Percentiles rank a stretch among this genome's conserved stretches.
These are phyloP conservation scores for Postia placenta DNA, from an alignment of 768 basidiomycete species.

Conservation along the genomic window DNA sequence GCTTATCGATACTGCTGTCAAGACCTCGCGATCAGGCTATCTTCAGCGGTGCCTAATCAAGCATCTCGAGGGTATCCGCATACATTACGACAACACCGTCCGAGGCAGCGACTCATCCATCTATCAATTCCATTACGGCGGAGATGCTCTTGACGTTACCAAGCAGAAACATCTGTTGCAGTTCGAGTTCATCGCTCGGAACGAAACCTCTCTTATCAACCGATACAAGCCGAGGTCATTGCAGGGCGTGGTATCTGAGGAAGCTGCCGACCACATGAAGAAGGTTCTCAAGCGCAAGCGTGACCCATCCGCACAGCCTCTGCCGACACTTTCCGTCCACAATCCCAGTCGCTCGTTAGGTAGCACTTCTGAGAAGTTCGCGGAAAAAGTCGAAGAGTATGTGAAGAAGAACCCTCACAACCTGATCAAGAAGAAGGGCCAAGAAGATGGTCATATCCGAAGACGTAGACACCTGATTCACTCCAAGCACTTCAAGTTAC, in stretches of 20 bases:
- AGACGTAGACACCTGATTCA: slow-evolving; percentile 42
- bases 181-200: slow-evolving; percentile 90
- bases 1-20: slow-evolving; percentile 98
- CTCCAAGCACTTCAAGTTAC: slow-evolving; percentile 58
- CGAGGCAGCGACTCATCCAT: slow-evolving; percentile 91
- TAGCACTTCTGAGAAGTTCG: slow-evolving; percentile 89
- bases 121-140: slow-evolving; percentile 96
- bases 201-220: slow-evolving; percentile 73
- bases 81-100: slow-evolving; percentile 98
- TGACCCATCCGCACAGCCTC: slow-evolving; percentile 43
- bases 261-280: slow-evolving; percentile 80
- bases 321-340: slow-evolving; percentile 70
- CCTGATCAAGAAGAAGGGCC: slow-evolving; percentile 38
- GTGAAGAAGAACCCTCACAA: slow-evolving; percentile 65
- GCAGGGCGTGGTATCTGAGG: slow-evolving; percentile 48
- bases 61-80: slow-evolving; percentile 92
- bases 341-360: slow-evolving; percentile 80
- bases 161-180: slow-evolving; percentile 93
- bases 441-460: slow-evolving; percentile 32
- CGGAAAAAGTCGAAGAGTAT: slow-evolving; percentile 73
- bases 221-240: slow-evolving; percentile 60
- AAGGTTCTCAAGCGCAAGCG: slow-evolving; percentile 69
- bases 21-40: slow-evolving; percentile 97
- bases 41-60: slow-evolving; percentile 98
- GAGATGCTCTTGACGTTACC: slow-evolving; percentile 93